Percentiles rank a stretch among this genome's conserved stretches.
Conservation (phyloP, 257 asterid species). For the Primulina huaijiensis region DNA sequence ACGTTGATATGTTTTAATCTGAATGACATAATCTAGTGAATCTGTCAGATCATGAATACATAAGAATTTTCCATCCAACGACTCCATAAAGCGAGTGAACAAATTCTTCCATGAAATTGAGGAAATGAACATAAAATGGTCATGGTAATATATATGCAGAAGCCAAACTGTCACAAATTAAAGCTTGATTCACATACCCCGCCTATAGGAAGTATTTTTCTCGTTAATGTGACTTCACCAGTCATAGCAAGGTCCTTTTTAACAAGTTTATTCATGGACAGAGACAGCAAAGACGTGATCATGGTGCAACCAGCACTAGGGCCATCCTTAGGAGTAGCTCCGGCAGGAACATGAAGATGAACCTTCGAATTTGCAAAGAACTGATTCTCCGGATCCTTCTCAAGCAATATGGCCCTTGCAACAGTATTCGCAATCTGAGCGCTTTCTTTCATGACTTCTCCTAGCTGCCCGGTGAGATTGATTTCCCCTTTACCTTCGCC, state of each 20-base stretch:
- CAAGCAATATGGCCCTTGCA: constrained; percentile 72
- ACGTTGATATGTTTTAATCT: neutral
- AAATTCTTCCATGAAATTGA: neutral
- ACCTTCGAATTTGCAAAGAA: constrained; percentile 75
- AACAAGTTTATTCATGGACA: constrained; percentile 73
- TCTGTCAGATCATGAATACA: too few relatives aligned
- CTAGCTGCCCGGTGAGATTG: constrained; percentile 83
- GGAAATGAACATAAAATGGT: neutral
- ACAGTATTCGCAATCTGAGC: constrained; percentile 92
- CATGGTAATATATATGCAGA: neutral
- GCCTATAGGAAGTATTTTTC: constrained; percentile 94
- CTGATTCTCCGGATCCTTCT: constrained; percentile 61
- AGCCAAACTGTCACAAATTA: neutral
- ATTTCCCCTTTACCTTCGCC: constrained; percentile 91
- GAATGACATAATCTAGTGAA: too few relatives aligned
- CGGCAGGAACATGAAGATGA: constrained; percentile 98
- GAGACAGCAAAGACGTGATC: constrained; percentile 89
- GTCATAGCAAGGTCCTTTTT: constrained; percentile 97
- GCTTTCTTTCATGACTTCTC: constrained; percentile 98
- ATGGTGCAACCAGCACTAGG: constrained; percentile 99
- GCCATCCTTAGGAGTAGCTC: constrained; percentile 97
- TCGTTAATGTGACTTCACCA: constrained; percentile 86
- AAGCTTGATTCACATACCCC: constrained; percentile 63
- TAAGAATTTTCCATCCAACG: neutral
- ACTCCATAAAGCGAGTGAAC: neutral